A percentile compares a stretch with the other conserved stretches of the same genome.
Conservation (phyloP, 2,329 filamentous ascomycete genomes). For the Phialophora verrucosa region DNA sequence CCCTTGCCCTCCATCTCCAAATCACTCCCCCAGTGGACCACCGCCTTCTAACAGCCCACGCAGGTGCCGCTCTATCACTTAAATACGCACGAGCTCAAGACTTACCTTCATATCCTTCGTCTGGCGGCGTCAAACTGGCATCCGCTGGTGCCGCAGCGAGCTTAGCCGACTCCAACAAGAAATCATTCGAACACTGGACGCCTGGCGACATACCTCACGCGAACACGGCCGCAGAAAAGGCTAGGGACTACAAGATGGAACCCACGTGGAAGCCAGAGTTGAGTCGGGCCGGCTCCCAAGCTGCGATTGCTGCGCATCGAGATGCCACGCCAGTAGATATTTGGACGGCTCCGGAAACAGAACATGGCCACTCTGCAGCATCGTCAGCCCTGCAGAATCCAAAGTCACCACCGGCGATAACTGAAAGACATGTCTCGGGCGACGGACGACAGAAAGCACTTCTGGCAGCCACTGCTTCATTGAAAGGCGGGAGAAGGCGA, state of each 20-base stretch:
- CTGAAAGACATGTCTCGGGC: constrained; percentile 54
- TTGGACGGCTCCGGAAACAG: constrained; percentile 56
- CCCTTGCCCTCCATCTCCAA: constrained; percentile 13
- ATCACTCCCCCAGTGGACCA: background rate
- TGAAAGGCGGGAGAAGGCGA: constrained; percentile 65
- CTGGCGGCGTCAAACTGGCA: constrained; percentile 59
- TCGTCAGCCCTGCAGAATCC: constrained; percentile 66
- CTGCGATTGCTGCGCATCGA: constrained; percentile 70
- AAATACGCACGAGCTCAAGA: constrained; percentile 75
- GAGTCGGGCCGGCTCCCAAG: constrained; percentile 72
- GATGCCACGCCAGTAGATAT: constrained; percentile 59
- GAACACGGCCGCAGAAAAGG: constrained; percentile 63
- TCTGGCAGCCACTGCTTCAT: constrained; percentile 77
- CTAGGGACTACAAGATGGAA: constrained; percentile 65
- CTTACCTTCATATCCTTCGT: constrained; percentile 75
- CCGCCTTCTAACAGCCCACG: constrained; percentile 31
- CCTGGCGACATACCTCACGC: constrained; percentile 67
- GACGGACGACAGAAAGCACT: constrained; percentile 69
- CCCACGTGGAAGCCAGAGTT: constrained; percentile 68
- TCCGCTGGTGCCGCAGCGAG: constrained; percentile 77
- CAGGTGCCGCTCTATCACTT: constrained; percentile 66
- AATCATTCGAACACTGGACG: constrained; percentile 69
- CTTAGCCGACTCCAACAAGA: constrained; percentile 74
- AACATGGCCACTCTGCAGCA: constrained; percentile 70
- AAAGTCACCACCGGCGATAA: constrained; percentile 53